phyloP scores from a whole-genome alignment of 306 rosid genomes.

The Vigna nakashimae region DNA sequence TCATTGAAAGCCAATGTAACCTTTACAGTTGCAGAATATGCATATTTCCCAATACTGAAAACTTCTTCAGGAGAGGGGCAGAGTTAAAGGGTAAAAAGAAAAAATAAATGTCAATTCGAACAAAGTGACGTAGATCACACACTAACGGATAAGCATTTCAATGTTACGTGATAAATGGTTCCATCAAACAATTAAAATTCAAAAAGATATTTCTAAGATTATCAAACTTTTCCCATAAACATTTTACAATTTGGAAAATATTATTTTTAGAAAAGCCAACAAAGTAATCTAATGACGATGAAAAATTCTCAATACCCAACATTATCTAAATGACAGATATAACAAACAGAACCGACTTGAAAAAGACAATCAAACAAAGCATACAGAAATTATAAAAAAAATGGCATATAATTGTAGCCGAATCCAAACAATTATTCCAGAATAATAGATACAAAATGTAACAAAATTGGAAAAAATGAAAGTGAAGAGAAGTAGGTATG shows the following conservation, averaged over 20 bases:
- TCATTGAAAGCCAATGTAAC: neutral
- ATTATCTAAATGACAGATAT: neutral
- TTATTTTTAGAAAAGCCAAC: neutral
- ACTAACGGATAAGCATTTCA: too few species aligned
- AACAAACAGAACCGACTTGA: neutral
- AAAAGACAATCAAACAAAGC: neutral
- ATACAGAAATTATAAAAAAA: neutral
- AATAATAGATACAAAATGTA: slow-evolving; percentile 46
- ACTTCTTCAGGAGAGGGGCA: too few species aligned
- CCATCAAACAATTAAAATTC: neutral
- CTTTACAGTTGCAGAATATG: neutral
- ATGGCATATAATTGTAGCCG: slow-evolving; percentile 40
- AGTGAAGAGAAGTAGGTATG: neutral
- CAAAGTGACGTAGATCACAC: too few species aligned
- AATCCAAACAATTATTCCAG: slow-evolving; percentile 46
- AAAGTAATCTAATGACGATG: neutral
- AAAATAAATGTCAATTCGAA: too few species aligned
- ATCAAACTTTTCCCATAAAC: neutral
- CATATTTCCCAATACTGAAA: too few species aligned
- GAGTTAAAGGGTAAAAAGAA: too few species aligned
- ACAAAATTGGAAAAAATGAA: slow-evolving; percentile 43
- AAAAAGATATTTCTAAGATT: too few species aligned
- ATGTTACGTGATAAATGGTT: too few species aligned
- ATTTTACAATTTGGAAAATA: neutral
- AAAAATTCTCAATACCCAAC: neutral